Conservation (phyloP, 2,329 filamentous ascomycete genomes). For the Sporothrix curviconia region DNA sequence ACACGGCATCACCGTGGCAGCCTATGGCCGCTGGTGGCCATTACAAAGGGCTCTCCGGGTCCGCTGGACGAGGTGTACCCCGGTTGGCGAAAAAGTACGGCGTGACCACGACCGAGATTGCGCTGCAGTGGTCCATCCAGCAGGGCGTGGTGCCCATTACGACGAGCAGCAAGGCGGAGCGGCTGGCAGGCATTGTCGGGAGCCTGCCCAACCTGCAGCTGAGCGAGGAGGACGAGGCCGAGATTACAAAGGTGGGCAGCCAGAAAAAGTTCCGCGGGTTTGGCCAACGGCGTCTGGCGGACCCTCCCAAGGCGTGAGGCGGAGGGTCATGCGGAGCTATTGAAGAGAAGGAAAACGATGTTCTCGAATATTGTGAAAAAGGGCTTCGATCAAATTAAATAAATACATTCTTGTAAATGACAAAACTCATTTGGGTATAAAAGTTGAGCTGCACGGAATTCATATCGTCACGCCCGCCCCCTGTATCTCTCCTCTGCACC, state of each 20-base stretch:
- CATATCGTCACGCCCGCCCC: too few relatives aligned
- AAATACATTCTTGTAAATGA: too few relatives aligned
- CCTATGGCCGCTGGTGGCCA: slow-evolving; percentile 50
- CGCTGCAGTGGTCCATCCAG: slow-evolving; percentile 52
- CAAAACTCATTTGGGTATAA: too few relatives aligned
- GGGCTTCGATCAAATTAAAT: too few relatives aligned
- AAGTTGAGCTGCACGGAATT: too few relatives aligned
- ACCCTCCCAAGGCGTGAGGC: too few relatives aligned
- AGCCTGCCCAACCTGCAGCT: slow-evolving; percentile 50
- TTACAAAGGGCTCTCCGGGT: slow-evolving; percentile 42
- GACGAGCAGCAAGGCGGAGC: slow-evolving; percentile 51
- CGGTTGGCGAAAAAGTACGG: slow-evolving; percentile 50
- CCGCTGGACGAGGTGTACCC: slow-evolving; percentile 46
- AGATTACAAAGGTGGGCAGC: slow-evolving; percentile 48
- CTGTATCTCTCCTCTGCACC: neutral
- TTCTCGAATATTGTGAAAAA: too few relatives aligned
- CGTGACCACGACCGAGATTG: slow-evolving; percentile 48
- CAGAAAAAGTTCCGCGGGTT: slow-evolving; percentile 56
- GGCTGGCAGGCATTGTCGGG: slow-evolving; percentile 46
- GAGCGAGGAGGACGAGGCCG: slow-evolving; percentile 49
- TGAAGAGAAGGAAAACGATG: too few relatives aligned
- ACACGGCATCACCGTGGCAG: slow-evolving; percentile 48
- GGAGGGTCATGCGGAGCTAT: too few relatives aligned
- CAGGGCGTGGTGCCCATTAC: slow-evolving; percentile 52
- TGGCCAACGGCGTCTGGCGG: slow-evolving; percentile 34